Percentiles rank a stretch among this genome's conserved stretches.
phyloP scores from a whole-genome alignment of 164 flowering plant species.

The Stephania cephalantha region DNA sequence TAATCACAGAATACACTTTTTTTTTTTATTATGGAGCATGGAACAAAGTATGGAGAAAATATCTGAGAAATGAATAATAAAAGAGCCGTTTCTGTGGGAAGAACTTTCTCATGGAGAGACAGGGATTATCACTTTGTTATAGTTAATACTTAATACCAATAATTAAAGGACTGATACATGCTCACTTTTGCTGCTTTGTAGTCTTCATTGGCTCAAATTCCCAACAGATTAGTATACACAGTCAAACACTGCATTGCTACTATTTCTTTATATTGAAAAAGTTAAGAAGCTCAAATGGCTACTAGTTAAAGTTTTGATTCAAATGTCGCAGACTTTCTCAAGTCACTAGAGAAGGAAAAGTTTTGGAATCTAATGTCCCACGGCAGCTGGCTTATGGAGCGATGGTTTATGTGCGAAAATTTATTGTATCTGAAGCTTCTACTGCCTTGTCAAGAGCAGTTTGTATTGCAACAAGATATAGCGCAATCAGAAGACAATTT shows the following conservation, averaged over 20 bases:
- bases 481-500: conserved; percentile 98
- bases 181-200: neutral
- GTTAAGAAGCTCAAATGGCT: neutral
- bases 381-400: conserved; percentile 88
- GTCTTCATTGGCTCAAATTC: neutral
- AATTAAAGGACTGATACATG: neutral
- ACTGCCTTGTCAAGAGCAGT: conserved; percentile 82
- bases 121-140: too few species aligned
- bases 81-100: too few species aligned
- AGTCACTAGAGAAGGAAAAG: conserved; percentile 86
- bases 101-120: too few species aligned
- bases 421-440: conserved; percentile 88
- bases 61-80: too few species aligned
- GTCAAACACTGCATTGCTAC: neutral
- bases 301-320: conserved; percentile 11
- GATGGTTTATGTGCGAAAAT: conserved; percentile 89
- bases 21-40: too few species aligned
- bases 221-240: neutral
- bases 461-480: conserved; percentile 90
- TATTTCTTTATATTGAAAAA: neutral
- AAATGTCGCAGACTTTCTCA: conserved; percentile 56
- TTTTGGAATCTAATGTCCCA: conserved; percentile 72
- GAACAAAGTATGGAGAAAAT: too few species aligned
- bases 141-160: too few species aligned
- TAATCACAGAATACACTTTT: too few species aligned